Evolutionary conservation across 306 rosid species (phyloP), one percentile per base, ranked within the genome.

Genomic region (Malus orientalis): DNA sequence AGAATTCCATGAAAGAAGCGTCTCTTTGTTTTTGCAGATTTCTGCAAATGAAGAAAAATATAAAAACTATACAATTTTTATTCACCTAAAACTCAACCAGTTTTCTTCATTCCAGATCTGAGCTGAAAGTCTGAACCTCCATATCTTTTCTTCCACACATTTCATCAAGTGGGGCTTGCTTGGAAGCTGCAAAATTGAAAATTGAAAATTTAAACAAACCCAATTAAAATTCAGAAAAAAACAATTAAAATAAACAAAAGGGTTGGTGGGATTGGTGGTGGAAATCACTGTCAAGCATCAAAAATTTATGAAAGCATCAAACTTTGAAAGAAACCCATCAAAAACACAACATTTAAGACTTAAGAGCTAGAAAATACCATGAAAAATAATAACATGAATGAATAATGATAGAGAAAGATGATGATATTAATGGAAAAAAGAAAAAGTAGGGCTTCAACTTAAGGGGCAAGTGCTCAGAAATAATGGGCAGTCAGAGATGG

Each of bases 181-280:
- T 27, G 44, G 60, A 61, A 44, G 59, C 70, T 74, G 59, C 58
- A 42, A n/a, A n/a, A n/a, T n/a, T n/a, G n/a, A 23, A 60, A 15
- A 49, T 5, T 27, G 3, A 65, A 42, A 40, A 42, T 36, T 57
- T 10, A 2, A 14, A 59, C 27, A 42, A 4, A 12, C 5, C 44
- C 38, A 57, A 74, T 25, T 9, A 65, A 25, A 59, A 74, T 58
- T 57, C n/a, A n/a, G 27, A 60, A 27, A 20, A 40, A 4, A 7
- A 16, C 40, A 60, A 38, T 36, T 36, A 36, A 60, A 40, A 40
- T 25, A 16, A 74, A 18, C 30, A 42, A 62, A 62, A 62, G 44
- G 61, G 78, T 74, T 18, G 70, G 69, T 59, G 29, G 77, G 16
- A 30, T 73, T 38, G 67, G 66, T 25, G 77, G 69, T 60, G 77